Conservation (phyloP, 1,284 basidiomycete genomes). For the Hypsizygus ulmarius region DNA sequence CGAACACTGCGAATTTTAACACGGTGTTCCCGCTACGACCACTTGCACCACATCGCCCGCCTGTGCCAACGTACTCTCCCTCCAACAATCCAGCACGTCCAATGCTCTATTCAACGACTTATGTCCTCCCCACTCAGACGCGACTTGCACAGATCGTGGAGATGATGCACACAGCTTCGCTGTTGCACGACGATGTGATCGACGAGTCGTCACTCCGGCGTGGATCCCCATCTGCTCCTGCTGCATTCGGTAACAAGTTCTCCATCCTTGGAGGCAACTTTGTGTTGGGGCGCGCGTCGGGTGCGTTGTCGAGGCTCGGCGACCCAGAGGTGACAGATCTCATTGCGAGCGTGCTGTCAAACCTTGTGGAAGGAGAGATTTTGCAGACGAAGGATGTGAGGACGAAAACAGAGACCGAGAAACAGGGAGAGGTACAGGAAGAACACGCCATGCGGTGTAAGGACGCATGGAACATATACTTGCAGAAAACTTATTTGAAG, state of each 20-base stretch:
- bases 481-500: constrained; percentile 96
- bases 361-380: constrained; percentile 97
- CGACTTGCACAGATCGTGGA: constrained; percentile 96
- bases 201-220: constrained; percentile 85
- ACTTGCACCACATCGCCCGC: constrained; percentile 20
- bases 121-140: constrained; percentile 80
- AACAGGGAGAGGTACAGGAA: background rate
- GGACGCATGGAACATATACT: constrained; percentile 84
- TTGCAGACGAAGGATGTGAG: constrained; percentile 76
- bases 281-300: constrained; percentile 86
- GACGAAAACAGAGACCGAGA: constrained; percentile 13
- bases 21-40: constrained; percentile 33
- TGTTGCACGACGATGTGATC: constrained; percentile 97
- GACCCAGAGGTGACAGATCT: constrained; percentile 91
- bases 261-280: constrained; percentile 96
- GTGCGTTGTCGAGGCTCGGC: constrained; percentile 84
- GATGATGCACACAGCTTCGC: constrained; percentile 97
- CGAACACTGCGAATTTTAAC: constrained; percentile 43
- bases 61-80: constrained; percentile 22
- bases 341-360: constrained; percentile 88
- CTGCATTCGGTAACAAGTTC: constrained; percentile 91
- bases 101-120: constrained; percentile 20
- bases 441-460: constrained; percentile 14
- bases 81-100: constrained; percentile 24
- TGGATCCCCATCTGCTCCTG: constrained; percentile 80